These are phyloP conservation scores for Ustilago bromivora DNA, from an alignment of 1,284 basidiomycete species.

Conservation along the genomic window DNA sequence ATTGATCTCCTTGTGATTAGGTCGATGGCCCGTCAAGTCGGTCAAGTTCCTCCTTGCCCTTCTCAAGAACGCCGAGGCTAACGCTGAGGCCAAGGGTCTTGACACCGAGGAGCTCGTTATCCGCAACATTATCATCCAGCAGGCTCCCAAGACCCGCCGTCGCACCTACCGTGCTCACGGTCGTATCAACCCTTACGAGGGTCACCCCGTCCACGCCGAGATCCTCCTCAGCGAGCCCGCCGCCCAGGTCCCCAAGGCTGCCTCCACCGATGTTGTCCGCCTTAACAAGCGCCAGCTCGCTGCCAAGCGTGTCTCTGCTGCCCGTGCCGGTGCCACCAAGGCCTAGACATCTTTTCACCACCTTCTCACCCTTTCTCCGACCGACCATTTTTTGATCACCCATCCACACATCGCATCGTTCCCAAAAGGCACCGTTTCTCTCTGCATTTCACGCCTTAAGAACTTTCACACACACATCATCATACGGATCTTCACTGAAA, in stretches of 20 bases:
- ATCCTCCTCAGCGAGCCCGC: conserved; percentile 68
- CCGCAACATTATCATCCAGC: conserved; percentile 97
- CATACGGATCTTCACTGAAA: conserved; percentile 8
- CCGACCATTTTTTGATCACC: conserved; percentile 8
- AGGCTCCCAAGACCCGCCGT: conserved; percentile 99
- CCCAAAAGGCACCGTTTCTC: conserved; percentile 5
- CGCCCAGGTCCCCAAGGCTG: conserved; percentile 67
- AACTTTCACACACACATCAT: not conserved
- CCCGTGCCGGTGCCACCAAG: conserved; percentile 61
- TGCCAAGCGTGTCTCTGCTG: conserved; percentile 61
- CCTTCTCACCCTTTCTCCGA: not conserved
- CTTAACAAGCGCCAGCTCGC: conserved; percentile 69
- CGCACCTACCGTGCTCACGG: conserved; percentile 99
- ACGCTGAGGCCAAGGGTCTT: conserved; percentile 97
- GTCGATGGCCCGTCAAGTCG: conserved; percentile 99
- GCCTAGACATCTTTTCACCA: conserved; percentile 22
- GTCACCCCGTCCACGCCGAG: conserved; percentile 94
- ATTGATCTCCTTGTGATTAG: conserved; percentile 32
- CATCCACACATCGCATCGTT: conserved; percentile 5
- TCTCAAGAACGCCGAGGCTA: conserved; percentile 98
- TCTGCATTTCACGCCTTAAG: conserved; percentile 9
- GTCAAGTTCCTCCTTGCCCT: conserved; percentile 94
- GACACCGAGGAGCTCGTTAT: conserved; percentile 91
- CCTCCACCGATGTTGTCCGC: conserved; percentile 48
- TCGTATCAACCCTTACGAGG: conserved; percentile 79